phyloP scores from a whole-genome alignment of 2,329 filamentous ascomycete genomes.

The Amauroascus verrucosus region DNA sequence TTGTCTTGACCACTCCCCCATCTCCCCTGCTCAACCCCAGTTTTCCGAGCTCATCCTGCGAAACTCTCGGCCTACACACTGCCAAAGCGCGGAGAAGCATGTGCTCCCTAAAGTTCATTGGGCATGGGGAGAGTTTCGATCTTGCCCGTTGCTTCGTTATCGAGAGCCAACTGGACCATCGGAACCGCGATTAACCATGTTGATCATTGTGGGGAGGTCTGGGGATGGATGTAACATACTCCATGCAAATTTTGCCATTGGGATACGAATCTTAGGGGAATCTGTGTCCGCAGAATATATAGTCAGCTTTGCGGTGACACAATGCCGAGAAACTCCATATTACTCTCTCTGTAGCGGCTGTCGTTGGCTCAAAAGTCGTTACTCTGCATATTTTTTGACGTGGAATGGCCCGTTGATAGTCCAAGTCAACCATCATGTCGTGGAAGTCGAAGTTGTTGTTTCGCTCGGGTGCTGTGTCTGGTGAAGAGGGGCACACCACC shows the following conservation, averaged over 20 bases:
- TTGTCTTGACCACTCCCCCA: background rate
- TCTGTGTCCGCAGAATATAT: background rate
- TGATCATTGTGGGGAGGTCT: background rate
- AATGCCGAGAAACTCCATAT: background rate
- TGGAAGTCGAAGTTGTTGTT: constrained; percentile 2
- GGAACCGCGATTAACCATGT: background rate
- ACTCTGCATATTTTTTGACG: background rate
- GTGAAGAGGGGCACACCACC: background rate
- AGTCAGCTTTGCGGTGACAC: background rate
- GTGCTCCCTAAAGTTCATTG: background rate
- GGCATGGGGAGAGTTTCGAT: background rate
- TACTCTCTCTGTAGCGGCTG: background rate
- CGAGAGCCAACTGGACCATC: background rate
- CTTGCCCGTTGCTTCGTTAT: background rate
- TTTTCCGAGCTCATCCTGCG: background rate
- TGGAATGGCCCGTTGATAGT: background rate
- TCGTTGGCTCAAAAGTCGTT: background rate
- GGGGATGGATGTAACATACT: constrained; percentile 1
- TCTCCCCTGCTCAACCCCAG: background rate
- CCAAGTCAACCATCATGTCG: background rate
- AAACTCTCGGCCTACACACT: too few relatives aligned
- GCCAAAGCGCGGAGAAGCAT: background rate
- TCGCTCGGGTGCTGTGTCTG: background rate
- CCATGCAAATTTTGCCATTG: background rate
- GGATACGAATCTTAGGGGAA: background rate